phyloP scores from a whole-genome alignment of 306 rosid species.

The Cucurbita ficifolia region DNA sequence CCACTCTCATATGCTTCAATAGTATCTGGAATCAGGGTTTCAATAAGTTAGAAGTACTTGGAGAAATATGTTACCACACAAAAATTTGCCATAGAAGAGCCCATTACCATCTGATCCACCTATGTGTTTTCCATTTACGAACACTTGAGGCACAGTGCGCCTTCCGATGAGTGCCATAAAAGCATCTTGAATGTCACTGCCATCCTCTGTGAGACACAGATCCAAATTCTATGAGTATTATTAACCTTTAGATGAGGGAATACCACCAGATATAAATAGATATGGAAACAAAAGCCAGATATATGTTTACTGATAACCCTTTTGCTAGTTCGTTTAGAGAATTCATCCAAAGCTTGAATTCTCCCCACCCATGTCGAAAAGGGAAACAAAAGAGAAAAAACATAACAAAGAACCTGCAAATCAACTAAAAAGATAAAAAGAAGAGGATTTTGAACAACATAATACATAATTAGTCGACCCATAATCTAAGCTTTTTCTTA shows the following conservation, averaged over 20 bases:
- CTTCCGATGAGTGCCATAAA: conserved; percentile 43
- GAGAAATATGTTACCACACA: neutral
- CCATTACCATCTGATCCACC: conserved; percentile 90
- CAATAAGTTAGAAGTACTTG: neutral
- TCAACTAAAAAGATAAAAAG: neutral
- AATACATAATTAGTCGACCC: neutral
- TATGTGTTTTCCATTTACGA: conserved; percentile 62
- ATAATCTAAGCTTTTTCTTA: neutral
- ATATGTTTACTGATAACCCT: neutral
- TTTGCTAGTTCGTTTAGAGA: neutral
- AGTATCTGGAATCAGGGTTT: conserved; percentile 37
- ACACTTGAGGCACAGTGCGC: conserved; percentile 94
- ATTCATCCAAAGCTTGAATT: neutral
- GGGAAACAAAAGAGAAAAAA: neutral
- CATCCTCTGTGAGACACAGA: conserved; percentile 51
- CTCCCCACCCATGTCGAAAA: neutral
- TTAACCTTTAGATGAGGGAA: neutral
- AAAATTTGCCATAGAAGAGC: neutral
- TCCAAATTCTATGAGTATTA: neutral
- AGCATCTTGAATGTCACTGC: conserved; percentile 55
- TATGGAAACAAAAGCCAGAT: neutral
- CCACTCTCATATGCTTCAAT: conserved; percentile 70
- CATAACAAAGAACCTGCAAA: neutral
- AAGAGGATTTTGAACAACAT: neutral
- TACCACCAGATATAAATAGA: neutral